These are phyloP conservation scores for Septoria linicola DNA, from an alignment of 2,329 filamentous ascomycete species.

Conservation along the genomic window DNA sequence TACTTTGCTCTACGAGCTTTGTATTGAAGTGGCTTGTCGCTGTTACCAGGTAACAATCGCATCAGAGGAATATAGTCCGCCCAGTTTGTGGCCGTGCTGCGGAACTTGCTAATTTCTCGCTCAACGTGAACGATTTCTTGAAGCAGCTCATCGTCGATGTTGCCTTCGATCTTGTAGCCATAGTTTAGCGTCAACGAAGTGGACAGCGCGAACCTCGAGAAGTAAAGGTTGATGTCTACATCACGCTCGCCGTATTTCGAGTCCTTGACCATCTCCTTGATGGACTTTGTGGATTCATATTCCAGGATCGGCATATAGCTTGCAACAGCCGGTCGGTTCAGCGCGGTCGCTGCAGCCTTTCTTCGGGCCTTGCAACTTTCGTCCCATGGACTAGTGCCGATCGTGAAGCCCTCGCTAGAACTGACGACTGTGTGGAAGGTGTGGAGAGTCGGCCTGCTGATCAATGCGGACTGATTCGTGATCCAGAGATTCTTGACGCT, in stretches of 20 bases:
- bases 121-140: slow-evolving; percentile 75
- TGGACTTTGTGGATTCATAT: slow-evolving; percentile 68
- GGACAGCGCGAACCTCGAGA: slow-evolving; percentile 74
- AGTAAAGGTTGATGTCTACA: slow-evolving; percentile 70
- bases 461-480: slow-evolving; percentile 72
- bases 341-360: slow-evolving; percentile 74
- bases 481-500: slow-evolving; percentile 74
- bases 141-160: slow-evolving; percentile 65
- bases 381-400: slow-evolving; percentile 81
- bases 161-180: slow-evolving; percentile 71
- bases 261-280: slow-evolving; percentile 69
- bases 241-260: slow-evolving; percentile 61
- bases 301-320: slow-evolving; percentile 82
- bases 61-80: slow-evolving; percentile 75
- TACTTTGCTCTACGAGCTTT: slow-evolving; percentile 68
- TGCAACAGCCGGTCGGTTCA: slow-evolving; percentile 73
- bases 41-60: slow-evolving; percentile 62
- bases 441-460: slow-evolving; percentile 74
- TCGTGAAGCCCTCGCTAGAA: slow-evolving; percentile 74
- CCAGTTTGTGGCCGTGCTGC: slow-evolving; percentile 79
- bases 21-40: slow-evolving; percentile 63
- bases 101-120: slow-evolving; percentile 70
- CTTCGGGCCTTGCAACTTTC: slow-evolving; percentile 74
- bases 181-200: slow-evolving; percentile 77
- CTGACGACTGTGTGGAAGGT: slow-evolving; percentile 81